Percentiles rank a stretch among this genome's conserved stretches.
phyloP scores from a whole-genome alignment of 2,329 filamentous ascomycete genomes.

The Pyrenophora seminiperda region DNA sequence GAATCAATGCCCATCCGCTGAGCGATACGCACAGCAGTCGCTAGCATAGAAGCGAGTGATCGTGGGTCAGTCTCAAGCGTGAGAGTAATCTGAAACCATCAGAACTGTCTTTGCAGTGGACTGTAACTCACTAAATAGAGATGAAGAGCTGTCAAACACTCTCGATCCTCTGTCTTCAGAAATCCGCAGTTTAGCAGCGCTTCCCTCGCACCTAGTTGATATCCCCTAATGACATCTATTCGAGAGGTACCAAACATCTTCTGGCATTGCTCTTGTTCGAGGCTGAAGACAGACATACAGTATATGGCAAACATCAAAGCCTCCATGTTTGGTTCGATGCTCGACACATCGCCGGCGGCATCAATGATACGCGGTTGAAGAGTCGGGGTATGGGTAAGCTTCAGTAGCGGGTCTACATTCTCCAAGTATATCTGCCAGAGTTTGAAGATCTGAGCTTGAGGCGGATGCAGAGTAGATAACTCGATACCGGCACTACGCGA shows the following conservation, averaged over 20 bases:
- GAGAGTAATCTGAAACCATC: conserved; percentile 54
- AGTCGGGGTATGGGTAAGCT: conserved; percentile 37
- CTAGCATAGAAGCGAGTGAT: conserved; percentile 60
- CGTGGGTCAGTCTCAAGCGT: conserved; percentile 54
- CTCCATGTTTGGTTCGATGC: conserved; percentile 61
- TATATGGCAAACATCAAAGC: conserved; percentile 53
- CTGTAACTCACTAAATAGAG: conserved; percentile 57
- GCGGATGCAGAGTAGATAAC: conserved; percentile 66
- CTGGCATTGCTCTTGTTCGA: conserved; percentile 61
- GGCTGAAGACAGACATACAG: conserved; percentile 50
- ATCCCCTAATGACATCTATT: conserved; percentile 59
- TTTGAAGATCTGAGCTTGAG: conserved; percentile 67
- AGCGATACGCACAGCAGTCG: conserved; percentile 63
- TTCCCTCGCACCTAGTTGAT: conserved; percentile 66
- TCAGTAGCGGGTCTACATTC: conserved; percentile 39
- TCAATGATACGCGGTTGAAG: conserved; percentile 63
- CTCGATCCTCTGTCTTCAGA: conserved; percentile 61
- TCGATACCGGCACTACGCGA: conserved; percentile 60
- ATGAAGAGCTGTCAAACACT: conserved; percentile 59
- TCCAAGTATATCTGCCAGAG: conserved; percentile 76
- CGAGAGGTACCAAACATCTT: conserved; percentile 59
- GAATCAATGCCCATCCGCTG: conserved; percentile 65
- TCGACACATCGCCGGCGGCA: conserved; percentile 60
- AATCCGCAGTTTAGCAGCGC: conserved; percentile 63
- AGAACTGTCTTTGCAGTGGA: not conserved